Evolutionary conservation across 2,329 filamentous ascomycete species (phyloP).

Genomic region (Phialophora verrucosa): DNA sequence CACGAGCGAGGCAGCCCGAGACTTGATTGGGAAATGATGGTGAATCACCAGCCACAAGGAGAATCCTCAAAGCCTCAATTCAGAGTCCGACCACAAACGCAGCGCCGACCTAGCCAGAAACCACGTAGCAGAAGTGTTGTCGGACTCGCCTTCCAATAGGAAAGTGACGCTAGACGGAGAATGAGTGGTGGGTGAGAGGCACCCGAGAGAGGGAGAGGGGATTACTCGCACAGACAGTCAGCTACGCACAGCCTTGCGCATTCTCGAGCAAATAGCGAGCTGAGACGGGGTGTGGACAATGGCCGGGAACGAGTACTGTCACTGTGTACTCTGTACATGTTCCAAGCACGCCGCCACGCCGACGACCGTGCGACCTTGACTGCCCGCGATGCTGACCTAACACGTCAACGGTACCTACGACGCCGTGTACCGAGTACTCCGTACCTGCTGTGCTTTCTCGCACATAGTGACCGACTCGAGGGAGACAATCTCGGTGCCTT

Average conservation of each 20-base stretch:
- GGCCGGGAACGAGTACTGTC: not conserved
- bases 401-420: not conserved
- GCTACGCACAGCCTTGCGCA: not conserved
- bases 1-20: not conserved
- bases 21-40: slow-evolving; percentile 13
- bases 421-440: too few relatives aligned
- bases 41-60: slow-evolving; percentile 5
- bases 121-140: not conserved
- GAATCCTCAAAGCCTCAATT: slow-evolving; percentile 6
- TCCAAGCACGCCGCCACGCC: not conserved
- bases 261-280: not conserved
- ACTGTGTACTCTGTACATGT: too few relatives aligned
- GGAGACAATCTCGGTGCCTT: not conserved
- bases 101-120: not conserved
- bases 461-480: not conserved
- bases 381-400: not conserved
- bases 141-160: slow-evolving; percentile 8
- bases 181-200: not conserved
- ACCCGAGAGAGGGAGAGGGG: too few relatives aligned
- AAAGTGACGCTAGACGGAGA: not conserved
- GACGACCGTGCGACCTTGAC: not conserved
- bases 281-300: not conserved
- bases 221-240: not conserved
- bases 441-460: not conserved
- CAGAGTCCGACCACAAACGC: slow-evolving; percentile 27